These are phyloP conservation scores for Persicaria maculosa DNA, from an alignment of 148 eudicot species.

Conservation along the genomic window DNA sequence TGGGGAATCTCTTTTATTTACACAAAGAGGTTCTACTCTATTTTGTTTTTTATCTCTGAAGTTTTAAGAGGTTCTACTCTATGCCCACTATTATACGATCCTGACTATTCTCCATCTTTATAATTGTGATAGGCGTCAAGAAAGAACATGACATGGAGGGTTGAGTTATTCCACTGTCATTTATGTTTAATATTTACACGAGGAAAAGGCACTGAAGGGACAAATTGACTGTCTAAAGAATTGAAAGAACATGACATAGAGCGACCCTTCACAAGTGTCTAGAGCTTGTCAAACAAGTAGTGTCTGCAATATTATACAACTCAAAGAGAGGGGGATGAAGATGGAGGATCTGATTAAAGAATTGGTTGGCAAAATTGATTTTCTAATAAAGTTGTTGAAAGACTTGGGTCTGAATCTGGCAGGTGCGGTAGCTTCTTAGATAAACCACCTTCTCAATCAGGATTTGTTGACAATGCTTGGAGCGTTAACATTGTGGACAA, in stretches of 20 bases:
- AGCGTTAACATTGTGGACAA: slow-evolving; percentile 49
- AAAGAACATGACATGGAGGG: slow-evolving; percentile 6
- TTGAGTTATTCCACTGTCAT: too few species aligned
- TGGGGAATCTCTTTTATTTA: too few species aligned
- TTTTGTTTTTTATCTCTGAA: too few species aligned
- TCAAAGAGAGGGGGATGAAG: slow-evolving; percentile 35
- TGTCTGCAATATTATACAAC: slow-evolving; percentile 28
- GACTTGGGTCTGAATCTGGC: slow-evolving; percentile 68
- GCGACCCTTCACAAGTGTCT: slow-evolving; percentile 26
- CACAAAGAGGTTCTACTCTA: too few species aligned
- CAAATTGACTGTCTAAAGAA: slow-evolving; percentile 21
- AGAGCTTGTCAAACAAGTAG: slow-evolving; percentile 26
- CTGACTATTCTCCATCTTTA: too few species aligned
- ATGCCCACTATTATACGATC: too few species aligned
- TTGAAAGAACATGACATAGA: slow-evolving; percentile 15
- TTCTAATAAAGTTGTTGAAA: slow-evolving; percentile 46
- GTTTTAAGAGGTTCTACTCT: too few species aligned
- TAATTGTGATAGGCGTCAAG: background rate
- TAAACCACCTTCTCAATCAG: slow-evolving; percentile 46
- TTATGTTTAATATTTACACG: background rate
- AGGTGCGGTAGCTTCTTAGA: slow-evolving; percentile 19
- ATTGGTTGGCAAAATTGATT: slow-evolving; percentile 74
- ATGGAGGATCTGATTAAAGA: slow-evolving; percentile 55
- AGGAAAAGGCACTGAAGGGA: slow-evolving; percentile 34
- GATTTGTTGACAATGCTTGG: slow-evolving; percentile 43